Percentiles rank a stretch among this genome's conserved stretches.
These are phyloP conservation scores for Pseudozyma pruni DNA, from an alignment of 1,284 basidiomycete genomes.

Conservation along the genomic window DNA sequence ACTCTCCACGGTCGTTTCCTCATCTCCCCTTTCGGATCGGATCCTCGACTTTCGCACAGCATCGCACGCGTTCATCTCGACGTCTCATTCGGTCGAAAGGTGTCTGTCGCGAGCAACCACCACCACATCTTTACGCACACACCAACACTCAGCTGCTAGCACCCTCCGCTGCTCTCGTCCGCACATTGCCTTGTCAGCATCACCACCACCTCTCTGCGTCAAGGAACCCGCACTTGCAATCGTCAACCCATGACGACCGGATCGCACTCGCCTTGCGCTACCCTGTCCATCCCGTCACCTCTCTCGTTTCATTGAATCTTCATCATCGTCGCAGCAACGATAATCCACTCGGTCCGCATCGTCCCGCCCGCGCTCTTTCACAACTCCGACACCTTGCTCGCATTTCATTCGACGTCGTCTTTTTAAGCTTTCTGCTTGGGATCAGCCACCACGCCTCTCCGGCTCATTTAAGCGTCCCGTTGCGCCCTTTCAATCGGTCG, in stretches of 20 bases:
- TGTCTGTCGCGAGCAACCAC: no score
- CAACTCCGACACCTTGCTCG: neutral
- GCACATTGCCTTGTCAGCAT: neutral
- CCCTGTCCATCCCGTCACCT: slow-evolving; percentile 1
- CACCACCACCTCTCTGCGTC: neutral
- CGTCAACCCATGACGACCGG: slow-evolving; percentile 10
- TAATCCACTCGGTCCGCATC: slow-evolving; percentile 7
- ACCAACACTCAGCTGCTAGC: no score
- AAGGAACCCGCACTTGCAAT: neutral
- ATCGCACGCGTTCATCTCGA: neutral
- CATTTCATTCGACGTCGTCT: slow-evolving; percentile 5
- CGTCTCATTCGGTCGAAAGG: neutral
- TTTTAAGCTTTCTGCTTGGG: neutral
- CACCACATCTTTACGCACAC: no score
- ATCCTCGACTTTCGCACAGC: neutral
- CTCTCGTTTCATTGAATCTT: slow-evolving; percentile 2
- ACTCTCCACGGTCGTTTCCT: neutral
- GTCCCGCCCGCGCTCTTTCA: slow-evolving; percentile 7
- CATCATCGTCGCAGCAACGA: neutral
- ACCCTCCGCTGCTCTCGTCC: neutral
- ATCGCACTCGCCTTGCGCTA: neutral
- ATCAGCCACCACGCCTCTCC: no score
- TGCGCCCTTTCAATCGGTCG: no score
- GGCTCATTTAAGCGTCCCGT: no score
- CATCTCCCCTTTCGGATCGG: neutral